Evolutionary conservation across 352 stramenopile species (phyloP).

Genomic region (Pythium apleroticum): DNA sequence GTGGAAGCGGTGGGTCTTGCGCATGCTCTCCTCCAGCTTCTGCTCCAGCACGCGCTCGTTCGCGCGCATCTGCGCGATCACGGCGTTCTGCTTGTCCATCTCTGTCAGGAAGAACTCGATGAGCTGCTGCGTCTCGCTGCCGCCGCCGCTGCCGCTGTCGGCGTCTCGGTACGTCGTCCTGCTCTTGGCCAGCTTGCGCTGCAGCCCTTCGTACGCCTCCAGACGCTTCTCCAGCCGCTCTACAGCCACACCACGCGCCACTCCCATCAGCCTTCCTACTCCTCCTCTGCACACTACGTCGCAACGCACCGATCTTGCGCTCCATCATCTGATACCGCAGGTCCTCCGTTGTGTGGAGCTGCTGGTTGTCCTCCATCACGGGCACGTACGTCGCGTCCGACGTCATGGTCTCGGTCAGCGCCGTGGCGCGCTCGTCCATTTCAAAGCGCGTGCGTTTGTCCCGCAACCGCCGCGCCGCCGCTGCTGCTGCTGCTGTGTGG

Average conservation of each 20-base stretch:
- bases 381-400: slow-evolving; percentile 24
- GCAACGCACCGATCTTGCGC: slow-evolving; percentile 27
- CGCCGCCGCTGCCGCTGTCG: background rate
- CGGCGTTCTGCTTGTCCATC: slow-evolving; percentile 45
- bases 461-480: slow-evolving; percentile 1
- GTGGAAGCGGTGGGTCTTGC: slow-evolving; percentile 30
- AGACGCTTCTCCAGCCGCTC: slow-evolving; percentile 35
- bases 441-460: slow-evolving; percentile 30
- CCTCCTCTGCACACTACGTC: background rate
- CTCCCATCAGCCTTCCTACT: background rate
- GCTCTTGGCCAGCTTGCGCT: slow-evolving; percentile 22
- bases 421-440: slow-evolving; percentile 23
- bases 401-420: slow-evolving; percentile 28
- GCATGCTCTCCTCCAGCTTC: slow-evolving; percentile 28
- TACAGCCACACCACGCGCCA: slow-evolving; percentile 15
- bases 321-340: slow-evolving; percentile 31
- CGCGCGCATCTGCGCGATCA: slow-evolving; percentile 30
- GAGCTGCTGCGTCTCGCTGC: slow-evolving; percentile 34
- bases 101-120: slow-evolving; percentile 50
- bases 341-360: slow-evolving; percentile 7
- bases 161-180: slow-evolving; percentile 11
- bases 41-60: slow-evolving; percentile 33
- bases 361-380: slow-evolving; percentile 29
- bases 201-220: slow-evolving; percentile 33
- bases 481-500: background rate